Conservation (phyloP, 2,329 filamentous ascomycete species). For the Epichloe elymi region DNA sequence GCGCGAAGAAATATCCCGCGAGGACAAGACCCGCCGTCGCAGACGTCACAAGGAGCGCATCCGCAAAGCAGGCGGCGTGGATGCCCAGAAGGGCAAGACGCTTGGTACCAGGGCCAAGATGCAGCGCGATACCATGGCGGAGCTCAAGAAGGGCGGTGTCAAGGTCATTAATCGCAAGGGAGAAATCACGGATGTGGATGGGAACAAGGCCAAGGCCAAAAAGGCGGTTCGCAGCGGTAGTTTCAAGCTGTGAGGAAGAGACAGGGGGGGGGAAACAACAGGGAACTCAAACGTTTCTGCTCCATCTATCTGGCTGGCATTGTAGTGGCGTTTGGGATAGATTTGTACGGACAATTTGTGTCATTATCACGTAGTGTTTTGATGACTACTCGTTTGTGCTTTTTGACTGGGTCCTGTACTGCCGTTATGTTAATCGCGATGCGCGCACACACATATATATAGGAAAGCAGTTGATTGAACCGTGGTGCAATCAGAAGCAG, state of each 20-base stretch:
- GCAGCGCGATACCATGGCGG: slow-evolving; percentile 41
- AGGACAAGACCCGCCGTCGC: slow-evolving; percentile 67
- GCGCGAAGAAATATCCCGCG: slow-evolving; percentile 74
- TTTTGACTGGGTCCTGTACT: no score
- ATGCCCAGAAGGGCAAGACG: slow-evolving; percentile 14
- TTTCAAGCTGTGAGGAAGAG: slow-evolving; percentile 44
- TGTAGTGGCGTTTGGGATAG: no score
- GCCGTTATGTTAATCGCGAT: no score
- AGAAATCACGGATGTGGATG: slow-evolving; percentile 70
- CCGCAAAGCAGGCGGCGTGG: slow-evolving; percentile 47
- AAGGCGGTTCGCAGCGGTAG: slow-evolving; percentile 40
- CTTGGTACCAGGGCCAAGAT: slow-evolving; percentile 43
- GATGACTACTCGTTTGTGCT: no score
- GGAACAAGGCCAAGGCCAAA: slow-evolving; percentile 54
- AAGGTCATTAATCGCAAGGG: slow-evolving; percentile 88
- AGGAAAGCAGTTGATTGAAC: no score
- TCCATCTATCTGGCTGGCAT: no score
- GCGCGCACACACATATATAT: no score
- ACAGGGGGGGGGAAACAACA: background rate
- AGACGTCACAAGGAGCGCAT: slow-evolving; percentile 77
- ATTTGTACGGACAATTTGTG: no score
- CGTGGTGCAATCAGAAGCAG: no score
- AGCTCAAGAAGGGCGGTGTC: slow-evolving; percentile 73
- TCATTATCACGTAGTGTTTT: no score
- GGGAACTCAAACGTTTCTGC: background rate